Evolutionary conservation across 164 flowering plant species (phyloP), one percentile per base, ranked within the genome.

Genomic region (Magnolia kwangsiensis): DNA sequence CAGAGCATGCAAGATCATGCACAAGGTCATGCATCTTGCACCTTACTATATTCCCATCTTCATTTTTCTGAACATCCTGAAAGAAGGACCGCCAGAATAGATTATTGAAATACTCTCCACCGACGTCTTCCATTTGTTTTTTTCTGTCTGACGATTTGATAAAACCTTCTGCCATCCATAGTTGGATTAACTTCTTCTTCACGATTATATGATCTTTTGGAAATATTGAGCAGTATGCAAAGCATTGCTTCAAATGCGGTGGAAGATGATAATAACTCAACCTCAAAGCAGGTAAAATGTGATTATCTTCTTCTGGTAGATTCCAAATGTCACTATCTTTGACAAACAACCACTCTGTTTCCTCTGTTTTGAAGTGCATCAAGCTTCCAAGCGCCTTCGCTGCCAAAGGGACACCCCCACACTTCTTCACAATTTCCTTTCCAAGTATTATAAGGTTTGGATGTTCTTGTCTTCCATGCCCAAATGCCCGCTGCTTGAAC

Each of bases 141-240:
- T 4, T 74, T 18, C 24, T 61, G 45, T 58, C 77, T n/a, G 50
- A 37, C 2, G 66, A 13, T 8, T 27, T 66, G 64, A 80, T 20
- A 24, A 80, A 70, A 7, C 72, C 82, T 13, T 77, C 24, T 31
- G 77, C 77, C 29, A 73, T 70, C 83, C 83, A 81, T 8, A 75
- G 29, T 69, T 64, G 65, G 29, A 78, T 64, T 37, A 78, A 37
- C 16, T 5, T 21, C 7, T 69, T 61, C 37, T 75, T 81, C 11
- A 21, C 49, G 50, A 81, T 63, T 0, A 6, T 16, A 20, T 49
- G 45, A 51, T 63, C 69, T 61, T 81, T 81, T 1, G 81, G 83
- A 72, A 75, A 78, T 8, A 81, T 19, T 0, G 77, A 75, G 68
- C 79, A 81, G 51, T 68, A 78, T 1, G 67, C 74, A 70, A 81